Percentiles rank a stretch among this genome's conserved stretches.
These are phyloP conservation scores for Petrea volubilis DNA, from an alignment of 257 asterid species.

Conservation along the genomic window DNA sequence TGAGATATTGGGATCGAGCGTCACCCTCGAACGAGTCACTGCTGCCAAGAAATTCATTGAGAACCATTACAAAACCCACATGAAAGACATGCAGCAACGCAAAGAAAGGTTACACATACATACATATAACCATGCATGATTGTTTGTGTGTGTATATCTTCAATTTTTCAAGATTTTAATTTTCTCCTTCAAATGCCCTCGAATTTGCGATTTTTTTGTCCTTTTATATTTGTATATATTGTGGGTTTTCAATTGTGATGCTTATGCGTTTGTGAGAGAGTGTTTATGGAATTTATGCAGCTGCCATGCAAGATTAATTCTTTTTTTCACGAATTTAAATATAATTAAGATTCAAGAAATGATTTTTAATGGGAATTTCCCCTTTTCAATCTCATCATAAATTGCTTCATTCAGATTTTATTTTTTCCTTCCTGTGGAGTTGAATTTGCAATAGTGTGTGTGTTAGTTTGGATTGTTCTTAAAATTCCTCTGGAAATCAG, in stretches of 20 bases:
- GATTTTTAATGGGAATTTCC: not conserved
- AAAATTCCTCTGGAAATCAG: not conserved
- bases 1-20: slow-evolving; percentile 46
- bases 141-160: not conserved
- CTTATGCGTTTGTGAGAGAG: not conserved
- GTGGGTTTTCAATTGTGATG: not conserved
- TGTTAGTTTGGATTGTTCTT: not conserved
- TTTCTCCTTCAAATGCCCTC: not conserved
- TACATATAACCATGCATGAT: too few species aligned
- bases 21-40: slow-evolving; percentile 63
- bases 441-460: not conserved
- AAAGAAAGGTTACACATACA: slow-evolving; percentile 45
- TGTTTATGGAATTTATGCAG: too few species aligned
- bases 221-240: not conserved
- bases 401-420: not conserved
- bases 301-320: not conserved
- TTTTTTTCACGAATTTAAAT: not conserved
- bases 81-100: slow-evolving; percentile 52
- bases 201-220: not conserved
- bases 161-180: not conserved
- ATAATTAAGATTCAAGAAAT: too few species aligned
- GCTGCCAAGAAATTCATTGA: slow-evolving; percentile 68
- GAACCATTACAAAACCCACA: slow-evolving; percentile 53
- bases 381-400: not conserved
- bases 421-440: not conserved